Base-by-base conservation (phyloP, 2,329 filamentous ascomycete genomes). In the Botryotinia calthae region DNA sequence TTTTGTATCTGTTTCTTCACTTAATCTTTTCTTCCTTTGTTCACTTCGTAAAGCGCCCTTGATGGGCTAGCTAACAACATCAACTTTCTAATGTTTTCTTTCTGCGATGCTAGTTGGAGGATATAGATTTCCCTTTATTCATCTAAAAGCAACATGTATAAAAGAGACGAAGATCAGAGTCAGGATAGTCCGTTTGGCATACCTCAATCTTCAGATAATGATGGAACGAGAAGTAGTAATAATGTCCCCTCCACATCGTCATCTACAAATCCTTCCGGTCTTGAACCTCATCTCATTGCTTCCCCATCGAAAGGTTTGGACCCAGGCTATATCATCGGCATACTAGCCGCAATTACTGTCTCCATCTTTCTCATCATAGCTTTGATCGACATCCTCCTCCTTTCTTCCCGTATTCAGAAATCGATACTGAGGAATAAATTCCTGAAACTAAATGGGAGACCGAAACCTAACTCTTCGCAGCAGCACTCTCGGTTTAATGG, bases 91-190 rank as follows among this genome's bases (percentile, higher is more conserved):
- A 71, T 71, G 69, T 65, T 56, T 65, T 28, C 1, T 65, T 42
- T 51, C 51, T 48, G 25, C 31, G 28, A 34, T n/a, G n/a, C 44
- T 65, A 34, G 31, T 9, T 18, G 40, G 44, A 65, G 59, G 46
- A 46, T 58, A 65, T 65, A 40, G 44, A 64, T 46, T 12, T 65
- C 20, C 31, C 46, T n/a, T 71, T 44, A n/a, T 28, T 64, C 31
- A 37, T 37, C 22, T 16, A 44, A 44, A 37, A 65, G 59, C 12
- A 56, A 51, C n/a, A 42, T 54, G 58, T 25, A 20, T 18, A 54
- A 12, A 28, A 62, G 56, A 42, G 28, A 46, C 10, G 65, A 68
- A 65, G 69, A 71, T 31, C 59, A 71, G 40, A 71, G 46, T 46
- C 46, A 65, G 46, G 44, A 56, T 18, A 56, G 59, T 56, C 34